Evolutionary conservation across 495 filamentous ascomycete species (phyloP).

Genomic region (Bacidia gigantensis): DNA sequence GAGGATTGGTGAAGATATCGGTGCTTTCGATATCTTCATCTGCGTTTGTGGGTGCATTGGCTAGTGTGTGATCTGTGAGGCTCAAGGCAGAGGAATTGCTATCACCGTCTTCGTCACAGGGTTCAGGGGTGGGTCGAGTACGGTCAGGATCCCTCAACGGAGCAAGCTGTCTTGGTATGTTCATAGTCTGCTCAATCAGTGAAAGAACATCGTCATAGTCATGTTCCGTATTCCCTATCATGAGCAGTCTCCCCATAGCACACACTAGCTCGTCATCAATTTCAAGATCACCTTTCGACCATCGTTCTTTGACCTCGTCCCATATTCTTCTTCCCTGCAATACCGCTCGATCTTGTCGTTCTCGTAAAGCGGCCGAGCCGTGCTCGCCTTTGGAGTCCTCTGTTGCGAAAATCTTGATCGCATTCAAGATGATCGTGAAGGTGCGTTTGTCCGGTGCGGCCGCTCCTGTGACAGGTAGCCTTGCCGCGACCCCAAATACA

Average conservation of each 20-base stretch:
- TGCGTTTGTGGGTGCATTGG: not conserved
- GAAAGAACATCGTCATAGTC: slow-evolving; percentile 56
- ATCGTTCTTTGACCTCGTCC: slow-evolving; percentile 61
- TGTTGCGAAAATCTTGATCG: slow-evolving; percentile 34
- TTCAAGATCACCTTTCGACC: slow-evolving; percentile 50
- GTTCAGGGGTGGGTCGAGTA: not conserved
- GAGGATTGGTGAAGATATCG: slow-evolving; percentile 3
- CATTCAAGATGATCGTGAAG: slow-evolving; percentile 69
- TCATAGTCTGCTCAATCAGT: slow-evolving; percentile 65
- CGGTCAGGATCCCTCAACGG: slow-evolving; percentile 1
- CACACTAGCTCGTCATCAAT: slow-evolving; percentile 62
- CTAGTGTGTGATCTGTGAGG: not conserved
- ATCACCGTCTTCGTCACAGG: not conserved
- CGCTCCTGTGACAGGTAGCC: slow-evolving; percentile 46
- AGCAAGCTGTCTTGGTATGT: slow-evolving; percentile 34
- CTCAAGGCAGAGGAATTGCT: not conserved
- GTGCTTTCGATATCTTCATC: not conserved
- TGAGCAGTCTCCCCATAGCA: slow-evolving; percentile 61
- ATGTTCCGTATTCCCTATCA: slow-evolving; percentile 40
- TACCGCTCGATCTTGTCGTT: slow-evolving; percentile 26
- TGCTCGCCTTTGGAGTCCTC: slow-evolving; percentile 18
- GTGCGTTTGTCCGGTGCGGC: slow-evolving; percentile 53
- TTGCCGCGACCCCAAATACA: slow-evolving; percentile 53
- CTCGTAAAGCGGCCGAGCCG: slow-evolving; percentile 24
- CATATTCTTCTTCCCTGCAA: slow-evolving; percentile 57